Evolutionary conservation across 148 eudicot species (phyloP), one percentile per base, ranked within the genome.

Genomic region (Amaranthus cruentus): DNA sequence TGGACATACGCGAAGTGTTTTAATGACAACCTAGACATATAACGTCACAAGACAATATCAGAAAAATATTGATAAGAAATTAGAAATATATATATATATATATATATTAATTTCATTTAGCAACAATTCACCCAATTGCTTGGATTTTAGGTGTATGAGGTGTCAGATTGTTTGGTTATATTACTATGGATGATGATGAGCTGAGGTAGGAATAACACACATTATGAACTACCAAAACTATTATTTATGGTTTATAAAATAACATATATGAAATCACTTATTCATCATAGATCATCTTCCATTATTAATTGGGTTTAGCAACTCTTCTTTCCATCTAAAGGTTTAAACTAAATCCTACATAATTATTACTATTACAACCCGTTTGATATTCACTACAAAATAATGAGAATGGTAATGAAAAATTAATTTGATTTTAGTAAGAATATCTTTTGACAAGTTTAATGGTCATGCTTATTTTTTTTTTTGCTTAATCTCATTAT

Each of bases 81-180:
- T 56, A 14, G 11, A 11, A 56, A 3, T 12, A 7, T 6, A 55
- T 55, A 55, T 56, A 10, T 8, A 11, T 11, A 58, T 2, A 15
- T 42, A 18, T 15, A 49, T 15, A 47, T 47, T 48, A 48, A 47
- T 28, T 28, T 28, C 38, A 28, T 70, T 28, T 56, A 67, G 48
- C 56, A 47, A 46, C 51, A 28, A 66, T 2, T 48, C 9, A 21
- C 38, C 77, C 71, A 75, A 67, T 75, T 12, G 64, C 14, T 55
- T 28, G 72, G 77, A 56, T 56, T 13, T 74, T 75, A 66, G 71
- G 77, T 67, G 64, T 28, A 6, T 66, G 43, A 12, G 49, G 56
- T 66, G 77, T 71, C 57, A 46, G 44, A 8, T 44, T 64, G 56
- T 73, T 54, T 38, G 61, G 52, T 55, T n/a, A 14, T 63, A 73